Evolutionary conservation across 2,329 filamentous ascomycete genomes (phyloP).

Genomic region (Orbilia quercus): DNA sequence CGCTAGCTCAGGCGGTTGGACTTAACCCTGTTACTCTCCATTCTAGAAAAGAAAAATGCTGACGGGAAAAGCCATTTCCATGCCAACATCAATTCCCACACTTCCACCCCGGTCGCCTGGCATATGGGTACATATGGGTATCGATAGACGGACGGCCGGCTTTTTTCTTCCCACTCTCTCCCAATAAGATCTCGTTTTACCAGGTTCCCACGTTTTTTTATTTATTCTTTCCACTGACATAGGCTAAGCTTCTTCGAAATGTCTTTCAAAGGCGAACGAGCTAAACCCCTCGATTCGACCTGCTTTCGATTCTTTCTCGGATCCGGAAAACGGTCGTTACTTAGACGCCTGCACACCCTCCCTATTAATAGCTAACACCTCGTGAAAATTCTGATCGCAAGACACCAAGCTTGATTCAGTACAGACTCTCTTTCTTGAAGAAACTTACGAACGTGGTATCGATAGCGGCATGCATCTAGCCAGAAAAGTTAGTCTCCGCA

Average conservation of each 20-base stretch:
- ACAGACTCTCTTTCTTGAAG: too few relatives aligned
- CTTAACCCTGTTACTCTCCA: slow-evolving; percentile 16
- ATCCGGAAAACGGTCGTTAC: slow-evolving; percentile 24
- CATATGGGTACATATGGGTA: slow-evolving; percentile 22
- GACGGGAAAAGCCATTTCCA: too few relatives aligned
- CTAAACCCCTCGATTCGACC: slow-evolving; percentile 28
- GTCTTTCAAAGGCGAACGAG: slow-evolving; percentile 31
- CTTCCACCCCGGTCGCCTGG: too few relatives aligned
- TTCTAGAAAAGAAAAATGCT: slow-evolving; percentile 29
- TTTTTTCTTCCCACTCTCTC: slow-evolving; percentile 7
- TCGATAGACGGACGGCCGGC: slow-evolving; percentile 31
- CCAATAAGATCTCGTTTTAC: slow-evolving; percentile 32
- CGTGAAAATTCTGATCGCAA: not conserved
- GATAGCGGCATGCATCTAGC: slow-evolving; percentile 33
- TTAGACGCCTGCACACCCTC: slow-evolving; percentile 38
- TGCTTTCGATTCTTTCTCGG: slow-evolving; percentile 30
- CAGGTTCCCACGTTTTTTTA: slow-evolving; percentile 51
- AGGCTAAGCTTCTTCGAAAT: slow-evolving; percentile 30
- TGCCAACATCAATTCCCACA: too few relatives aligned
- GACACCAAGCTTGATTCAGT: too few relatives aligned
- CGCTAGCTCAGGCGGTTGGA: slow-evolving; percentile 37
- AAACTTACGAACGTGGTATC: slow-evolving; percentile 22
- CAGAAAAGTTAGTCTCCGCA: slow-evolving; percentile 6
- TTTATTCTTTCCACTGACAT: not conserved
- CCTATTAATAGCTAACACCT: slow-evolving; percentile 44